Percentiles rank a stretch among this genome's conserved stretches.
Conservation (phyloP, 2,329 filamentous ascomycete genomes). For the Diplodia scrobiculata region DNA sequence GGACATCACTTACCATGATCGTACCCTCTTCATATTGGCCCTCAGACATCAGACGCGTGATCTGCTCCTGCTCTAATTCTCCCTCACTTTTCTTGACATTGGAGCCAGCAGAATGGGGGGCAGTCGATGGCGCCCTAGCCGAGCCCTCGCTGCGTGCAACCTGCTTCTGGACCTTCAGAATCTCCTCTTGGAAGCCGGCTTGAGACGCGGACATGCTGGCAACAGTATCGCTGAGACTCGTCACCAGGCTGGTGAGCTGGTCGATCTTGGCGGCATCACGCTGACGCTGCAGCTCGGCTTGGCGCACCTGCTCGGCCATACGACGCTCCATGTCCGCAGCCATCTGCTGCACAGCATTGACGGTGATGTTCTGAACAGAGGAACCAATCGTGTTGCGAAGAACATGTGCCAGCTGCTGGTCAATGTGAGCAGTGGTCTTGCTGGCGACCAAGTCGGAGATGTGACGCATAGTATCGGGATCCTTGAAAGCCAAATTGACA, state of each 20-base stretch:
- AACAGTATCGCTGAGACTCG: constrained; percentile 67
- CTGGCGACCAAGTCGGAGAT: constrained; percentile 72
- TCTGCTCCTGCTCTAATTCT: constrained; percentile 61
- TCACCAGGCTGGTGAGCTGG: constrained; percentile 68
- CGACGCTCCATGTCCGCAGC: constrained; percentile 68
- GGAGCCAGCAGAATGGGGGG: constrained; percentile 7
- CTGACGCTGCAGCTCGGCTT: constrained; percentile 55
- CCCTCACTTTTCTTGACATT: constrained; percentile 50
- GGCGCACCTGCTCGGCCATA: constrained; percentile 55
- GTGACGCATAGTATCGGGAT: constrained; percentile 69
- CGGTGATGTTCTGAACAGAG: constrained; percentile 64
- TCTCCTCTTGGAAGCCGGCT: constrained; percentile 65
- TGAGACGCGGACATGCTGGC: constrained; percentile 70
- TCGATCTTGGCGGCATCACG: constrained; percentile 68
- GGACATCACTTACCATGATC: constrained; percentile 41
- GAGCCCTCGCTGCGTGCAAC: constrained; percentile 43
- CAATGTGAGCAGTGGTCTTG: constrained; percentile 67
- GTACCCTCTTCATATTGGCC: constrained; percentile 54
- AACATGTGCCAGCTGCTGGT: constrained; percentile 65
- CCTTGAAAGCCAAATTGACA: constrained; percentile 69
- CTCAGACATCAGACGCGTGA: constrained; percentile 64
- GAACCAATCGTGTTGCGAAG: constrained; percentile 65
- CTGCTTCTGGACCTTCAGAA: constrained; percentile 48
- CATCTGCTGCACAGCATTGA: constrained; percentile 67
- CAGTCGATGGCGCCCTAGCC: constrained; percentile 48